Evolutionary conservation across 495 filamentous ascomycete species (phyloP), one percentile per base, ranked within the genome.

Genomic region (Aspergillus indologenus): DNA sequence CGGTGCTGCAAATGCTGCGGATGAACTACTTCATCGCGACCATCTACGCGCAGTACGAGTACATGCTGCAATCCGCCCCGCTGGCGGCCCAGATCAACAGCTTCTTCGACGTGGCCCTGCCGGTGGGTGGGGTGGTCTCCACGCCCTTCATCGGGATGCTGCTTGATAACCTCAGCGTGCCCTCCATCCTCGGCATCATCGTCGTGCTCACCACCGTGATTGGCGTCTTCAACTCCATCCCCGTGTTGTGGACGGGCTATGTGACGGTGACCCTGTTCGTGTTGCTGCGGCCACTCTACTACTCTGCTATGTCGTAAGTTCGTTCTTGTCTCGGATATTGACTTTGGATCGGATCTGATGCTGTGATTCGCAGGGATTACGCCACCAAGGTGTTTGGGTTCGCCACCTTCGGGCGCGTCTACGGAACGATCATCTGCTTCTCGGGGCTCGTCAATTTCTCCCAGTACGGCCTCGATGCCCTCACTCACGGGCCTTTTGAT

Each of bases 11-110:
- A 67, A 96, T 96, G 92, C 86, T 88, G 1, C 85, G 93, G 12
- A 97, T 97, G 76, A 98, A 98, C 73, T 98, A 92, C 76, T 98
- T 98, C 67, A 92, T 98, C 31, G 93, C 93, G 0, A 98, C 93
- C 1, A 85, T 98, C 63, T 83, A 87, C 4, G 74, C 86, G 5
- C 93, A 98, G 68, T 96, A 96, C 70, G 81, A 86, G 43, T 85
- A 85, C 62, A 81, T 98, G 46, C 81, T 98, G 6, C 75, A 75
- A 20, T 83, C 81, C 8, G 71, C 74, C 50, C 68, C 69, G 1
- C 77, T 80, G 55, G 89, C 91, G 0, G 79, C 85, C 5, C 77
- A 79, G 47, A 80, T 98, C 67, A 96, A 96, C 67, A 74, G 83
- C 43, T 89, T 95, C 72, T 98, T 98, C 70, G 92, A 98, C 66